A percentile compares a stretch with the other conserved stretches of the same genome.
Conservation (phyloP, 2,329 filamentous ascomycete species). For the Pseudocercospora vitis region DNA sequence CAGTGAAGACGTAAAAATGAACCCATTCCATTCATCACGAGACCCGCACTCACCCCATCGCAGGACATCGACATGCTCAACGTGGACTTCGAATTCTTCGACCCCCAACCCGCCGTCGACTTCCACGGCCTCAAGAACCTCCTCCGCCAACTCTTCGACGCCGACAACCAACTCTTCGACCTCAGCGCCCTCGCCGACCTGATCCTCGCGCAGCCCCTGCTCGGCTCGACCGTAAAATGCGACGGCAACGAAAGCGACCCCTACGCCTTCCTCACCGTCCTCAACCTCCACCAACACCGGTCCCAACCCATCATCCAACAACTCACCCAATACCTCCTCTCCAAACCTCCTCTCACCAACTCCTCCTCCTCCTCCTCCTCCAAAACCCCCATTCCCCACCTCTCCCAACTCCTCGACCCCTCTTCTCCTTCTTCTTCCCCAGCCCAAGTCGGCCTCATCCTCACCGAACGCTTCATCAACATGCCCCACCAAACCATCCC, state of each 20-base stretch:
- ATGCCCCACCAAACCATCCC: conserved; percentile 91
- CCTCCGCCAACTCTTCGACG: conserved; percentile 86
- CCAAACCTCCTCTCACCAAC: conserved; percentile 47
- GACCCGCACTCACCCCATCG: conserved; percentile 10
- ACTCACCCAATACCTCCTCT: conserved; percentile 68
- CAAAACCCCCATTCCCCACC: too few species aligned
- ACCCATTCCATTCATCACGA: background rate
- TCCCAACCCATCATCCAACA: conserved; percentile 70
- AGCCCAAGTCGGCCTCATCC: conserved; percentile 74
- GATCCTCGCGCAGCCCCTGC: conserved; percentile 78
- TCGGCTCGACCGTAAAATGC: conserved; percentile 96
- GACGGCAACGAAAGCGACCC: conserved; percentile 90
- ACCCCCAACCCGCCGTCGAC: conserved; percentile 83
- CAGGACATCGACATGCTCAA: conserved; percentile 90
- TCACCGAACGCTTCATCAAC: conserved; percentile 95
- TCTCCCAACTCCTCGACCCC: too few species aligned
- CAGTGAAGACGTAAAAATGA: conserved; percentile 34
- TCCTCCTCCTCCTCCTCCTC: too few species aligned
- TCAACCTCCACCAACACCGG: conserved; percentile 77
- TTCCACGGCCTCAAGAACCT: conserved; percentile 93
- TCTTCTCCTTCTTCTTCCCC: too few species aligned
- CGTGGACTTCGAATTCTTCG: conserved; percentile 99
- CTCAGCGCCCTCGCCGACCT: conserved; percentile 83
- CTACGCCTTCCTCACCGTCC: conserved; percentile 84
- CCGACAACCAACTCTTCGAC: conserved; percentile 81